phyloP scores from a whole-genome alignment of 2,329 filamentous ascomycete species.

The Talaromyces sp. region DNA sequence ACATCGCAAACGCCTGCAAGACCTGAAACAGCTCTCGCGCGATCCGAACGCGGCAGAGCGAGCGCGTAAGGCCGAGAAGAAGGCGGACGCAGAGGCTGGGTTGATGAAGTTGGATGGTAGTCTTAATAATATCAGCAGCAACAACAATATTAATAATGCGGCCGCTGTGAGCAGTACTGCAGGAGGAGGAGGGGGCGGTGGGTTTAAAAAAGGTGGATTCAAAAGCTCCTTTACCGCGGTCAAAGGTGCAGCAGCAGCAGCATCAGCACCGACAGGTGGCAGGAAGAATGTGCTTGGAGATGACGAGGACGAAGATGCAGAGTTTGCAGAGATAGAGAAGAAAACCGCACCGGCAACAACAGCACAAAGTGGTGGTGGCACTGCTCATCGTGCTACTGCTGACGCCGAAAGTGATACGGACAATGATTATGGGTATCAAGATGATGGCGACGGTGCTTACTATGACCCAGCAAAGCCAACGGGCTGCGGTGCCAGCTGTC shows the following conservation, averaged over 20 bases:
- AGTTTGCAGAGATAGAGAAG: background rate
- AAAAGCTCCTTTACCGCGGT: constrained; percentile 66
- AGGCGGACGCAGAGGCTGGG: constrained; percentile 37
- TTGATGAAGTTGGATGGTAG: constrained; percentile 30
- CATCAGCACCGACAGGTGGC: constrained; percentile 15
- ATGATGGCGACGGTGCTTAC: constrained; percentile 35
- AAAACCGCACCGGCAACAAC: background rate
- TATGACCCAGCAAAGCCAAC: constrained; percentile 50
- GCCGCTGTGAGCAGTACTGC: background rate
- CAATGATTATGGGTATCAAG: constrained; percentile 50
- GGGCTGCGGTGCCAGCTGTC: constrained; percentile 39
- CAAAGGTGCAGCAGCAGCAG: constrained; percentile 28
- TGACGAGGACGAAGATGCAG: constrained; percentile 34
- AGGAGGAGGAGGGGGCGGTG: constrained; percentile 24
- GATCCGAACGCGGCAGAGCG: constrained; percentile 39
- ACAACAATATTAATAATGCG: background rate
- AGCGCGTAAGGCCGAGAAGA: constrained; percentile 36
- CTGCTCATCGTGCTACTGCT: background rate
- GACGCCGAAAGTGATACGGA: constrained; percentile 68
- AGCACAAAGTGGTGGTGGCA: background rate
- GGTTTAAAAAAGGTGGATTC: constrained; percentile 76
- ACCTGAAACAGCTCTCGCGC: constrained; percentile 41
- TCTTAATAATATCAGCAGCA: constrained; percentile 14
- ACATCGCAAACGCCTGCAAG: constrained; percentile 65
- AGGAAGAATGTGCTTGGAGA: constrained; percentile 39